Evolutionary conservation across 2,329 filamentous ascomycete species (phyloP).

Genomic region (Epichloe amarillans): DNA sequence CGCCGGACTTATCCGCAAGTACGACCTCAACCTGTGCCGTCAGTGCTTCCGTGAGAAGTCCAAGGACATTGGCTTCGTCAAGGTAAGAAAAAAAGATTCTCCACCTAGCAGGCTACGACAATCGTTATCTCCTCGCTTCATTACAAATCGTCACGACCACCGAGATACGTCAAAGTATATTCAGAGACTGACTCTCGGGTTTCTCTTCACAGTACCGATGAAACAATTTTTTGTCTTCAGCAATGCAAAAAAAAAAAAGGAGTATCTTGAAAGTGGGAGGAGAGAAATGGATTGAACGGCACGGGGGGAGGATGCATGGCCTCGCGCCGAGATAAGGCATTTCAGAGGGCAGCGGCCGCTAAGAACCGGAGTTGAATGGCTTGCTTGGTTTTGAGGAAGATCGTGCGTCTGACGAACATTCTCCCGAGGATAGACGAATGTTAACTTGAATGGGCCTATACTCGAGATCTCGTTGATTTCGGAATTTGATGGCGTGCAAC

Average conservation of each 20-base stretch:
- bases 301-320: constrained; percentile 12
- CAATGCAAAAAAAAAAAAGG: constrained; percentile 7
- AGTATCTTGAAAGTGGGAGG: neutral
- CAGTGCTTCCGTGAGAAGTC: constrained; percentile 68
- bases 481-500: too few species aligned
- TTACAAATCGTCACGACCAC: too few species aligned
- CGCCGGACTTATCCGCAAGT: constrained; percentile 99
- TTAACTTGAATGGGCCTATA: constrained; percentile 24
- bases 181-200: too few species aligned
- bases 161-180: too few species aligned
- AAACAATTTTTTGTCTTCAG: constrained; percentile 15
- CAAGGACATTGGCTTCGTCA: constrained; percentile 60
- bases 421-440: constrained; percentile 30
- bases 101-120: neutral
- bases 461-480: neutral
- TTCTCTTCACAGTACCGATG: constrained; percentile 11
- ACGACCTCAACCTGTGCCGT: constrained; percentile 83
- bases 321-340: constrained; percentile 13
- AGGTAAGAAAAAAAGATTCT: constrained; percentile 32
- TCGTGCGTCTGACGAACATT: constrained; percentile 29
- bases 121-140: neutral
- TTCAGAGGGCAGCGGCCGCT: constrained; percentile 30
- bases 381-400: constrained; percentile 31
- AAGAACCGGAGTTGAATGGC: constrained; percentile 33
- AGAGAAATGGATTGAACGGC: neutral